phyloP scores from a whole-genome alignment of 192 early-diverging fungal genomes.

The Coemansia sp. region DNA sequence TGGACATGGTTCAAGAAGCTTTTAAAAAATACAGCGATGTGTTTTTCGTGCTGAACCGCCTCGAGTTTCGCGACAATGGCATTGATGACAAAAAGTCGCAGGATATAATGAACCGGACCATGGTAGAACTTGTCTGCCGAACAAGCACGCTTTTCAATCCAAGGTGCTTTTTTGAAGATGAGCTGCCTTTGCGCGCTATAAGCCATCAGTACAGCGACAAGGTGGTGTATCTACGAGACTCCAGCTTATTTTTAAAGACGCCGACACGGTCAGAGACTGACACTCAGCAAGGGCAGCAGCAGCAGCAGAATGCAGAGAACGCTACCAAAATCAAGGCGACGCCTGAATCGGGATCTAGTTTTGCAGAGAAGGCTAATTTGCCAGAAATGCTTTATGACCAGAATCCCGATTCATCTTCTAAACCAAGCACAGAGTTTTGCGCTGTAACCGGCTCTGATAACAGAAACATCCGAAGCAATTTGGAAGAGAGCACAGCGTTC shows the following conservation, averaged over 20 bases:
- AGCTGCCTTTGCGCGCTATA: conserved; percentile 31
- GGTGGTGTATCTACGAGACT: conserved; percentile 11
- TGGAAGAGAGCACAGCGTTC: not conserved
- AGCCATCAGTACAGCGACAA: conserved; percentile 10
- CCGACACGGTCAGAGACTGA: not conserved
- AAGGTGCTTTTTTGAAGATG: conserved; percentile 37
- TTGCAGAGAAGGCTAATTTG: not conserved
- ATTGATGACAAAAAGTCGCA: not conserved
- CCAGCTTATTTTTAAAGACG: conserved; percentile 4
- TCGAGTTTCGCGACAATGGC: conserved; percentile 8
- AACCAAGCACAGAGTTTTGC: not conserved
- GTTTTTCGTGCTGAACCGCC: conserved; percentile 18
- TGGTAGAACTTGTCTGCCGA: conserved; percentile 23
- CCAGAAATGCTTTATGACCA: not conserved
- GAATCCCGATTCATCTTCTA: not conserved
- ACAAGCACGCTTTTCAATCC: conserved; percentile 48
- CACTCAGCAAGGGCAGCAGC: not conserved
- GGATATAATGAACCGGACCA: conserved; percentile 17
- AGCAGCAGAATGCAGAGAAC: not conserved
- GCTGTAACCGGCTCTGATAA: not conserved
- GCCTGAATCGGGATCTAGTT: not conserved
- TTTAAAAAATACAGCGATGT: conserved; percentile 43
- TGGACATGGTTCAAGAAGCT: conserved; percentile 24
- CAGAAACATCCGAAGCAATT: not conserved
- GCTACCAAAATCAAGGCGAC: not conserved